Conservation (phyloP, 768 basidiomycete species). For the Amanita rubescens region DNA sequence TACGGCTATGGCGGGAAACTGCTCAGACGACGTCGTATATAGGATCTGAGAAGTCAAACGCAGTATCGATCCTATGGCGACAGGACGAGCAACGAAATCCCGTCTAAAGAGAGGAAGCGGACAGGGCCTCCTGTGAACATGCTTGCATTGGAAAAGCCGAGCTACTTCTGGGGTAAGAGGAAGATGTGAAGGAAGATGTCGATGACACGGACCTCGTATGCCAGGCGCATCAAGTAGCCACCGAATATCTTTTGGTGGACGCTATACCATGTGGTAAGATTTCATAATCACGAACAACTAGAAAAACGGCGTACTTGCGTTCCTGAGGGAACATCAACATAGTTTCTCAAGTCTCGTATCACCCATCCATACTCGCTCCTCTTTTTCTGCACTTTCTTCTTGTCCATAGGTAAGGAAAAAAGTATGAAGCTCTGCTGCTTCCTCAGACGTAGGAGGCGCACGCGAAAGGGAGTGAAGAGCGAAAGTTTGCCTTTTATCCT, state of each 20-base stretch:
- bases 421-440: slow-evolving; percentile 62
- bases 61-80: slow-evolving; percentile 79
- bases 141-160: slow-evolving; percentile 65
- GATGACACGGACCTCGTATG: slow-evolving; percentile 49
- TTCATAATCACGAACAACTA: neutral
- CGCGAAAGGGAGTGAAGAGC: slow-evolving; percentile 56
- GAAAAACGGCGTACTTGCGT: slow-evolving; percentile 6
- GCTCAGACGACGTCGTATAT: slow-evolving; percentile 43
- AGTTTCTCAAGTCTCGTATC: slow-evolving; percentile 61
- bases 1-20: slow-evolving; percentile 55
- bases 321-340: slow-evolving; percentile 32
- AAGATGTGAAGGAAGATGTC: neutral
- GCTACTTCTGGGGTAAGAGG: slow-evolving; percentile 26
- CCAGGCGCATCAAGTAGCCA: slow-evolving; percentile 60
- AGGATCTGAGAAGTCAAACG: slow-evolving; percentile 65
- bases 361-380: slow-evolving; percentile 57
- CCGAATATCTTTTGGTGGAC: slow-evolving; percentile 83
- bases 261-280: slow-evolving; percentile 24
- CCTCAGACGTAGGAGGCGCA: slow-evolving; percentile 65
- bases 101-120: slow-evolving; percentile 71
- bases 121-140: slow-evolving; percentile 62
- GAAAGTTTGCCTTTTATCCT: slow-evolving; percentile 44
- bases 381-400: slow-evolving; percentile 15
- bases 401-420: slow-evolving; percentile 58
- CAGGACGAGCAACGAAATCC: slow-evolving; percentile 74